phyloP scores from a whole-genome alignment of 139 green algal genomes.

The Chlamydomonas sp. region DNA sequence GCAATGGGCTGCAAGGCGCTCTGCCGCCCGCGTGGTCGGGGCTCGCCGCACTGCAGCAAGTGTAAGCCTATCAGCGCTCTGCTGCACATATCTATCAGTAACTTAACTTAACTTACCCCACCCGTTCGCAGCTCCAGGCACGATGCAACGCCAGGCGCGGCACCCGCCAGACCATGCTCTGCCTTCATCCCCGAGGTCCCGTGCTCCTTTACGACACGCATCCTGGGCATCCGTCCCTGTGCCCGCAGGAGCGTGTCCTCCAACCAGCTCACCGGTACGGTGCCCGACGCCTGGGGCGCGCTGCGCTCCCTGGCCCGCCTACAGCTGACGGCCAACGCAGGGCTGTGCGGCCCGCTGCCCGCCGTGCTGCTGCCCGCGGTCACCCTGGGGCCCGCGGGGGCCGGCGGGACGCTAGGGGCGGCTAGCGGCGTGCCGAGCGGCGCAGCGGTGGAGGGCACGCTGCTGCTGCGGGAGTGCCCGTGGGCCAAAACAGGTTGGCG shows the following conservation, averaged over 20 bases:
- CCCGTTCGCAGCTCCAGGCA: too few relatives aligned
- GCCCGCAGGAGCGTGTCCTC: not conserved
- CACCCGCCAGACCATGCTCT: too few relatives aligned
- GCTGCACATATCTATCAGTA: too few relatives aligned
- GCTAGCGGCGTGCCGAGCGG: not conserved
- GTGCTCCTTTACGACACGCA: too few relatives aligned
- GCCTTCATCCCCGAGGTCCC: too few relatives aligned
- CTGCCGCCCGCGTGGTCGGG: constrained; percentile 6
- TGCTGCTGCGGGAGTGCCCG: constrained; percentile 15
- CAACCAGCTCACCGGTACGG: constrained; percentile 18
- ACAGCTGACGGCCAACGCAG: not conserved
- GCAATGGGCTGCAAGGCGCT: constrained; percentile 1
- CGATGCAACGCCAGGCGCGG: too few relatives aligned
- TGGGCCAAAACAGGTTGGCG: constrained; percentile 3
- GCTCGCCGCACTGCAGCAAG: constrained; percentile 6
- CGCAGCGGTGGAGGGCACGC: constrained; percentile 4
- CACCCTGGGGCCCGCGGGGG: not conserved
- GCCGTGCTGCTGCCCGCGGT: not conserved
- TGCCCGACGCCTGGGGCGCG: constrained; percentile 13
- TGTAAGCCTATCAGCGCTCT: not conserved
- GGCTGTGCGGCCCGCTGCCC: constrained; percentile 17
- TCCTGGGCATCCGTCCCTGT: too few relatives aligned
- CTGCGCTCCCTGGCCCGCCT: not conserved
- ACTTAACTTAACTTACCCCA: too few relatives aligned
- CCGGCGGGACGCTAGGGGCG: not conserved